phyloP scores from a whole-genome alignment of 2,329 filamentous ascomycete species.

The Cercospora sojina region DNA sequence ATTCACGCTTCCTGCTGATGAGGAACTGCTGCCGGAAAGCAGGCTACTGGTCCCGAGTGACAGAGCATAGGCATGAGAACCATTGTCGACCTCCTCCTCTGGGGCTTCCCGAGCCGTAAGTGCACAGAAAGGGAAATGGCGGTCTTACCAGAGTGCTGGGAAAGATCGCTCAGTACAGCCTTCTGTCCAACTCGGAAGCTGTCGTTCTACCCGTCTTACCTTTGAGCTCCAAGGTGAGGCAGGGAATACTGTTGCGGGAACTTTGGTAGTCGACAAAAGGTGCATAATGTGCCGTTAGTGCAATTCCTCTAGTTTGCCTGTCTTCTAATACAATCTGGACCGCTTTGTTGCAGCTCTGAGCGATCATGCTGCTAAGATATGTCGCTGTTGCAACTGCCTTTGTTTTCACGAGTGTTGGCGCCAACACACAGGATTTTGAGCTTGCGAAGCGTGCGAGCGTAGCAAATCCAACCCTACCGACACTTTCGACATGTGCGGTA shows the following conservation, averaged over 20 bases:
- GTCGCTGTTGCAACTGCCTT: neutral
- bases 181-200: conserved; percentile 3
- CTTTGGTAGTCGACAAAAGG: neutral
- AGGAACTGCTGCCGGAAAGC: neutral
- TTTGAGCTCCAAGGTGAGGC: neutral
- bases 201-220: neutral
- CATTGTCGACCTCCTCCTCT: neutral
- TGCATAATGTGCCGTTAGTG: conserved; percentile 1
- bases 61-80: neutral
- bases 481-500: conserved; percentile 22
- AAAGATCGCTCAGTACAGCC: neutral
- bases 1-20: conserved; percentile 3
- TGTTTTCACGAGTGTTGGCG: neutral
- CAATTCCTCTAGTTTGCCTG: neutral
- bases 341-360: neutral
- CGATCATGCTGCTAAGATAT: neutral
- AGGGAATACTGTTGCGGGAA: neutral
- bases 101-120: neutral
- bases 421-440: neutral
- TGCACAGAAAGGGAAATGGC: neutral
- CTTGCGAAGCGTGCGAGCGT: neutral
- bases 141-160: neutral
- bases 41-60: neutral
- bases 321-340: conserved; percentile 11
- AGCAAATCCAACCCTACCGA: conserved; percentile 13